phyloP scores from a whole-genome alignment of 2,329 filamentous ascomycete genomes.

The Sordariomycetes sp. region DNA sequence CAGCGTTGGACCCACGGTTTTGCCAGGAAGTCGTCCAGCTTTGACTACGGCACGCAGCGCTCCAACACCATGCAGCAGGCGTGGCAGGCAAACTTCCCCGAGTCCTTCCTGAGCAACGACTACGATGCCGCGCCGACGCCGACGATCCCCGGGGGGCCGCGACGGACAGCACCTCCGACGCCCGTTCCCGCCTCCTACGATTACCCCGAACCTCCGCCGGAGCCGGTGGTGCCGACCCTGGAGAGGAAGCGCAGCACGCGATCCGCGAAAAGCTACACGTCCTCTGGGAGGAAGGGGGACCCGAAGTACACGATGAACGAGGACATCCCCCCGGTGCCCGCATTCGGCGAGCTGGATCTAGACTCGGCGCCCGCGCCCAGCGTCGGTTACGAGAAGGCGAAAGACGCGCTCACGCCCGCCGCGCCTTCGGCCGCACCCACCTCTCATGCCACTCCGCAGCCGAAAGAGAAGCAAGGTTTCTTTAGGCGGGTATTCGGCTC shows the following conservation, averaged over 20 bases:
- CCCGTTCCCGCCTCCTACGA: conserved; percentile 18
- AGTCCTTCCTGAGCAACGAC: conserved; percentile 32
- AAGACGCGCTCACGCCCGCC: conserved; percentile 34
- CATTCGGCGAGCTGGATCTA: conserved; percentile 17
- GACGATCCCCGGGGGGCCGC: conserved; percentile 68
- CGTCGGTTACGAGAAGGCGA: conserved; percentile 45
- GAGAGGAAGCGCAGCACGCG: conserved; percentile 45
- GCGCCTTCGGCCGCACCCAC: conserved; percentile 34
- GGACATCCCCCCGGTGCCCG: background rate
- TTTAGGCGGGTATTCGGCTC: conserved; percentile 84
- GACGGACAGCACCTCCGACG: conserved; percentile 27
- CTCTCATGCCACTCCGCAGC: conserved; percentile 25
- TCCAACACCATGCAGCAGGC: conserved; percentile 12
- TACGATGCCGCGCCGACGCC: conserved; percentile 76
- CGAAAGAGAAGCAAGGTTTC: conserved; percentile 70
- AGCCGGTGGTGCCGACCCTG: conserved; percentile 18
- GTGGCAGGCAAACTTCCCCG: conserved; percentile 36
- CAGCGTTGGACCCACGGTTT: conserved; percentile 41
- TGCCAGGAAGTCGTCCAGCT: conserved; percentile 53
- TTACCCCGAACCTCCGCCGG: conserved; percentile 3
- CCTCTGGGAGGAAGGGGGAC: background rate
- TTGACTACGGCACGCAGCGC: conserved; percentile 49
- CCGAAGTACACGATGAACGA: conserved; percentile 1
- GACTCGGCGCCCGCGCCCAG: conserved; percentile 44
- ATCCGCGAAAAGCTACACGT: conserved; percentile 37